Evolutionary conservation across 1,284 basidiomycete genomes (phyloP).

Genomic region (Sutorius eximius): DNA sequence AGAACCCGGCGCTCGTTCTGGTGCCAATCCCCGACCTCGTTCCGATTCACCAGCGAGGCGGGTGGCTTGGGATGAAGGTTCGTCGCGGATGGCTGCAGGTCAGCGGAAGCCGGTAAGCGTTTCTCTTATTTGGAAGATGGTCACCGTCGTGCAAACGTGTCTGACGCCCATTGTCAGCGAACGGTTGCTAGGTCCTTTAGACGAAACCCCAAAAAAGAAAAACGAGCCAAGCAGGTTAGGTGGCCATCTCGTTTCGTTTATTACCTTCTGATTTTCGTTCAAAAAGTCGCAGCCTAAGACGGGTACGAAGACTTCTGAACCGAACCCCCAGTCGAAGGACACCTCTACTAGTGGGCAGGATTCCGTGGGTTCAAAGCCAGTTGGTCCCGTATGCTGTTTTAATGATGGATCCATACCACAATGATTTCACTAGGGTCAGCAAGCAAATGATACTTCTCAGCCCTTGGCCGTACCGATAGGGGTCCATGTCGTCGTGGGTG

Average conservation of each 20-base stretch:
- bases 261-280: background rate
- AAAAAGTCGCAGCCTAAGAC: background rate
- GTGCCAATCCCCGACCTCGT: background rate
- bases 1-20: too few species aligned
- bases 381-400: background rate
- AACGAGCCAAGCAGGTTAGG: background rate
- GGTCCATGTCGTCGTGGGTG: background rate
- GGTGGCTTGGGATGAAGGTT: too few species aligned
- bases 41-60: background rate
- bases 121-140: background rate
- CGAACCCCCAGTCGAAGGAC: too few species aligned
- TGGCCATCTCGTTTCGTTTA: too few species aligned
- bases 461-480: background rate
- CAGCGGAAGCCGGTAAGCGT: background rate
- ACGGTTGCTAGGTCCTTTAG: background rate
- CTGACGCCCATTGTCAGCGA: background rate
- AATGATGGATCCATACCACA: background rate
- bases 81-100: background rate
- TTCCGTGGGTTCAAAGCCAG: background rate
- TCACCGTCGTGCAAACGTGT: too few species aligned
- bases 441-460: background rate
- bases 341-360: background rate
- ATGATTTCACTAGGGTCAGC: background rate
- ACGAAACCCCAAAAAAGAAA: too few species aligned
- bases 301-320: background rate